Evolutionary conservation across 257 asterid genomes (phyloP).

Genomic region (Solanum gandarillasii): DNA sequence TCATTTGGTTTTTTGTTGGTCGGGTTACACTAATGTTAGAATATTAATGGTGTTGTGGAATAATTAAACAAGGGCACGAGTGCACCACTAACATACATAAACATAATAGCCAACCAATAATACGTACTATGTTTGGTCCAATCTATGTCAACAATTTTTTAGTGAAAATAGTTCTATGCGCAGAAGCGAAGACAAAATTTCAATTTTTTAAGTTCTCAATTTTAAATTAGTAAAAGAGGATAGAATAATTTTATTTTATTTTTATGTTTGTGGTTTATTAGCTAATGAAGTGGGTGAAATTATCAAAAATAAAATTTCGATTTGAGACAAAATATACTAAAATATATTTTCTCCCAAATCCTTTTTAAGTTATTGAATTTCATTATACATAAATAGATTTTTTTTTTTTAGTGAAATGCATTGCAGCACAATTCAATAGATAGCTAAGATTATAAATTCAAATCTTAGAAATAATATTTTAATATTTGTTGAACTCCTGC

Average conservation of each 20-base stretch:
- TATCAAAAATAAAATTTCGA: background rate
- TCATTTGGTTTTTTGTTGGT: background rate
- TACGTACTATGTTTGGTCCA: background rate
- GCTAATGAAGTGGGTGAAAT: background rate
- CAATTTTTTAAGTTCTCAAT: too few relatives aligned
- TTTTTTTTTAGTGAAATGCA: too few relatives aligned
- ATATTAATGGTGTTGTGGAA: background rate
- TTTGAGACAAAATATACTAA: background rate
- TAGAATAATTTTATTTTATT: background rate
- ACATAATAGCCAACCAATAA: background rate
- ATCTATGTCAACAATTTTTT: background rate
- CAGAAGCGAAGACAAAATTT: too few relatives aligned
- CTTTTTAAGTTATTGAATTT: background rate
- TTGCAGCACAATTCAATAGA: background rate
- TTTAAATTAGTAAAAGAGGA: background rate
- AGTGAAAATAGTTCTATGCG: background rate
- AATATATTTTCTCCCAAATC: background rate
- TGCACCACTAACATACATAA: background rate
- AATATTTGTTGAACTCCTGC: too few relatives aligned
- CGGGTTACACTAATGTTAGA: background rate
- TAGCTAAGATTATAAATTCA: background rate
- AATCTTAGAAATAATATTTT: background rate
- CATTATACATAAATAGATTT: background rate
- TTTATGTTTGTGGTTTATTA: background rate
- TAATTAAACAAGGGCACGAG: background rate